These are phyloP conservation scores for Euphorbia schlechtendalii DNA, from an alignment of 441 rosid species.

Conservation along the genomic window DNA sequence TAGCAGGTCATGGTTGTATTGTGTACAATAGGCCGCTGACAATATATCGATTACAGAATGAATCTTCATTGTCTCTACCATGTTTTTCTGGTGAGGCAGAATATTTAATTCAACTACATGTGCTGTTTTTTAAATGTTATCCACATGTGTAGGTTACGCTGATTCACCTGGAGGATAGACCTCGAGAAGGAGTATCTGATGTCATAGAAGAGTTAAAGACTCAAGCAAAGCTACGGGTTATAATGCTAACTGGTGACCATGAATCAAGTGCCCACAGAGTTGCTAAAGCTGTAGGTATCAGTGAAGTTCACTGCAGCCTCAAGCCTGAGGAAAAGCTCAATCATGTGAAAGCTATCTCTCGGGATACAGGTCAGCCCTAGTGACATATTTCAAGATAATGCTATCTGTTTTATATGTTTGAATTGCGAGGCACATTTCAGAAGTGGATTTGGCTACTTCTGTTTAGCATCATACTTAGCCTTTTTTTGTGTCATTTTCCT, in stretches of 20 bases:
- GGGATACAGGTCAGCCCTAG: slow-evolving; percentile 55
- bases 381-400: neutral
- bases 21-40: no score
- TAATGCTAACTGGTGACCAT: slow-evolving; percentile 97
- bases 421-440: neutral
- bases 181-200: slow-evolving; percentile 67
- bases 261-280: slow-evolving; percentile 92
- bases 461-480: neutral
- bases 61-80: neutral
- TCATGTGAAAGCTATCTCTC: slow-evolving; percentile 63
- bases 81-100: neutral
- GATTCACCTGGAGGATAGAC: slow-evolving; percentile 91
- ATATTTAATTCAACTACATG: neutral
- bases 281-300: slow-evolving; percentile 81
- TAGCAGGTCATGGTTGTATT: no score
- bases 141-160: slow-evolving; percentile 50
- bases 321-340: slow-evolving; percentile 93
- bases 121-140: neutral
- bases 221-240: slow-evolving; percentile 55
- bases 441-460: neutral
- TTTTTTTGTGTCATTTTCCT: neutral
- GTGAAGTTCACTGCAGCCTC: slow-evolving; percentile 69
- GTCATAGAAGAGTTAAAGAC: slow-evolving; percentile 56
- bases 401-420: neutral
- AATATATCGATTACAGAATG: no score